Evolutionary conservation across 2,329 filamentous ascomycete species (phyloP).

Genomic region (Geosmithia flava): DNA sequence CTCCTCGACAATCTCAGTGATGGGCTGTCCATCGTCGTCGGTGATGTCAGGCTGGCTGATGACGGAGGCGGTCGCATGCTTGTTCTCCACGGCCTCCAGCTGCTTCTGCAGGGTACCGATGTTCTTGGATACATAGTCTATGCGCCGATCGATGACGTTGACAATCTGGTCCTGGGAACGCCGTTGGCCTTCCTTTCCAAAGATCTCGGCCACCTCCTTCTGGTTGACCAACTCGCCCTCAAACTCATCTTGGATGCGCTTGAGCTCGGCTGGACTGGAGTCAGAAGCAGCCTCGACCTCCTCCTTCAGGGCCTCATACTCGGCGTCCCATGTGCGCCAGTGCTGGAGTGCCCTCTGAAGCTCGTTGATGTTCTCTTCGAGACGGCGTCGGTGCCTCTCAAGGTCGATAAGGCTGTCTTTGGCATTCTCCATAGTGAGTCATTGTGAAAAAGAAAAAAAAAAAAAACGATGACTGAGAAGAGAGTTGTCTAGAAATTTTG

Average conservation of each 20-base stretch:
- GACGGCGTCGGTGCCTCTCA: slow-evolving; percentile 60
- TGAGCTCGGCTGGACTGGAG: slow-evolving; percentile 36
- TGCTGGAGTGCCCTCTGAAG: slow-evolving; percentile 67
- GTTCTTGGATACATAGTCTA: slow-evolving; percentile 86
- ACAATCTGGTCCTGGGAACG: slow-evolving; percentile 36
- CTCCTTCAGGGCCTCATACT: slow-evolving; percentile 83
- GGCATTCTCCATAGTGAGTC: slow-evolving; percentile 22
- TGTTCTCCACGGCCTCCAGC: slow-evolving; percentile 55
- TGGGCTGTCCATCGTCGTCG: slow-evolving; percentile 59
- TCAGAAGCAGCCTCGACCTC: slow-evolving; percentile 51
- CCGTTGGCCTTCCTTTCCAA: slow-evolving; percentile 14
- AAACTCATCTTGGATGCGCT: slow-evolving; percentile 43
- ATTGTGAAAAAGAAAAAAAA: no score
- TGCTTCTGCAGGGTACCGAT: slow-evolving; percentile 62
- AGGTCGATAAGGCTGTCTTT: slow-evolving; percentile 51
- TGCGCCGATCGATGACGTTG: slow-evolving; percentile 51
- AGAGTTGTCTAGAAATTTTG: background rate
- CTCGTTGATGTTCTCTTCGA: slow-evolving; percentile 61
- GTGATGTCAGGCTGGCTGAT: slow-evolving; percentile 46
- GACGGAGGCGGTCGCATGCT: slow-evolving; percentile 50
- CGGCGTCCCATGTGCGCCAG: slow-evolving; percentile 84
- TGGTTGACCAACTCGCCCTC: slow-evolving; percentile 50
- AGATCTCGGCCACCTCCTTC: slow-evolving; percentile 39
- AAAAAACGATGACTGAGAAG: background rate
- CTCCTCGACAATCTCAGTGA: slow-evolving; percentile 87